Percentiles rank a stretch among this genome's conserved stretches.
Conservation (phyloP, 2,329 filamentous ascomycete species). For the Dothideomycetes sp. region DNA sequence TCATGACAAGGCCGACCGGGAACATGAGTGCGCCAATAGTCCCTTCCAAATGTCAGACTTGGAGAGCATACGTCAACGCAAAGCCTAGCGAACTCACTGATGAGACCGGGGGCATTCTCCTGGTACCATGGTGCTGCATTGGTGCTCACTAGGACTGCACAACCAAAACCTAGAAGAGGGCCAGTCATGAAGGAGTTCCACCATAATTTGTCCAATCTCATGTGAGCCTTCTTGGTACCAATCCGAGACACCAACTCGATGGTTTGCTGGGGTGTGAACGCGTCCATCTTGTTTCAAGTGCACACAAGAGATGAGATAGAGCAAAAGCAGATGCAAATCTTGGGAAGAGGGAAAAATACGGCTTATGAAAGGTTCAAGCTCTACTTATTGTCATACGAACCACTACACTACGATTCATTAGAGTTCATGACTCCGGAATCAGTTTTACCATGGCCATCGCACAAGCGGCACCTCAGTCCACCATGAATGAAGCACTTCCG, state of each 20-base stretch:
- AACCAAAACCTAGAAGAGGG: constrained; percentile 9
- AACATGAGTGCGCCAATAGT: constrained; percentile 21
- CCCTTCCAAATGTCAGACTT: too few species aligned
- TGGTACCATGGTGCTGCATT: constrained; percentile 19
- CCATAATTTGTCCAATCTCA: constrained; percentile 10
- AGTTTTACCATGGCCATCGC: too few species aligned
- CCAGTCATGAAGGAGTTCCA: constrained; percentile 10
- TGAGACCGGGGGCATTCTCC: constrained; percentile 20
- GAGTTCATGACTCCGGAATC: too few species aligned
- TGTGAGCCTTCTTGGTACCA: constrained; percentile 10
- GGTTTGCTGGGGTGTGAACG: constrained; percentile 10
- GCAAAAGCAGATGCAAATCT: background rate
- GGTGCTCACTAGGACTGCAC: constrained; percentile 6
- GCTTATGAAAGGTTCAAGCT: background rate
- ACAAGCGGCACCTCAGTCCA: too few species aligned
- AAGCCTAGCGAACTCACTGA: too few species aligned
- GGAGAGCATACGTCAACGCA: too few species aligned
- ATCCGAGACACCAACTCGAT: constrained; percentile 12
- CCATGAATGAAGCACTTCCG: too few species aligned
- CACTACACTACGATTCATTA: too few species aligned
- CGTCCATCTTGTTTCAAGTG: constrained; percentile 8
- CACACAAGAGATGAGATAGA: background rate
- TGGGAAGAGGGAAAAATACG: background rate
- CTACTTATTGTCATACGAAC: too few species aligned
- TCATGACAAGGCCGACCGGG: constrained; percentile 19